Evolutionary conservation across 805 yeast genomes (phyloP), one percentile per base, ranked within the genome.

Genomic region (Kazachstania bromeliacearum): DNA sequence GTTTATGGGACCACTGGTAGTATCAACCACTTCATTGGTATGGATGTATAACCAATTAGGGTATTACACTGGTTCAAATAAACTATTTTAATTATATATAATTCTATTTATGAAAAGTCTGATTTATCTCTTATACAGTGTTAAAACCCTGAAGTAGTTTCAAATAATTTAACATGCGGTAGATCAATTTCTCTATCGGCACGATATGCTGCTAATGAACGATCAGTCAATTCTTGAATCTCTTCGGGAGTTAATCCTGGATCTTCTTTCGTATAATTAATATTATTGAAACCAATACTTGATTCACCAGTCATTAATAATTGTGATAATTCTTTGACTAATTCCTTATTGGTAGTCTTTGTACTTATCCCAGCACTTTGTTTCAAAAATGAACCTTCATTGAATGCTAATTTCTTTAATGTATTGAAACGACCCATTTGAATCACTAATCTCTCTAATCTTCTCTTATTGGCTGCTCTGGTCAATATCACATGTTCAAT

Each of bases 1-100:
- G 2, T 72, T 92, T 39, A 64, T 75, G 34, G 97, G 97, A 3
- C 98, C 98, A 8, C 68, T 87, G 50, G 57, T 89, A 33, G 95
- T 89, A 32, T 73, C 92, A 4, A 69, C 84, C 8, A 64, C 77
- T 22, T 73, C 81, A n/a, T 67, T 82, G 41, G 52, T 67, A 12
- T 88, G 97, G 96, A 85, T 88, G 94, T 61, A 70, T 44, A 48
- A 54, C 6, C 89, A 83, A 57, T 77, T 72, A 53, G 79, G 72
- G 40, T 79, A 63, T 55, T 87, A 85, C 46, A 59, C 63, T n/a
- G 64, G 63, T 28, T 20, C 18, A 3, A 7, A 10, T 17, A 17
- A 17, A n/a, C 15, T 12, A 17, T 29, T 29, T 7, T 29, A 29
- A 21, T 34, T 15, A 28, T 35, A 33, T n/a, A n/a, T n/a, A n/a